phyloP scores from a whole-genome alignment of 257 asterid genomes.

The Jaltomata sinuosa region DNA sequence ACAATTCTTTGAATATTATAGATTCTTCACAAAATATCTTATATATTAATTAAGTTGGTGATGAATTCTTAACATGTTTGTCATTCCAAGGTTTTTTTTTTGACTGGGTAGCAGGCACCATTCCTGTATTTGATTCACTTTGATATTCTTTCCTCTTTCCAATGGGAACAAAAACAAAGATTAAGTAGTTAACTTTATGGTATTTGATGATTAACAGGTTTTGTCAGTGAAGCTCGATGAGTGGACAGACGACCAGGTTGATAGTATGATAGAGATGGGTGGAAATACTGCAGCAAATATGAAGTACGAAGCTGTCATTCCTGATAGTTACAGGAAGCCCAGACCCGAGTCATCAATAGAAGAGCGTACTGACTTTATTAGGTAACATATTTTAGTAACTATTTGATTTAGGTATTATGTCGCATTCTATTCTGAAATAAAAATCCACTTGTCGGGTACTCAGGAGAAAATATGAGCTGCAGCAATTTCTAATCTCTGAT shows the following conservation, averaged over 20 bases:
- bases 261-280: slow-evolving; percentile 57
- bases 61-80: background rate
- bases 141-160: background rate
- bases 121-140: background rate
- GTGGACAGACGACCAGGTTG: slow-evolving; percentile 91
- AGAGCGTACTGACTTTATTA: slow-evolving; percentile 82
- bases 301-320: slow-evolving; percentile 70
- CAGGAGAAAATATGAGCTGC: slow-evolving; percentile 86
- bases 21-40: too few species aligned
- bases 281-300: slow-evolving; percentile 62
- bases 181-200: background rate
- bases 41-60: too few species aligned
- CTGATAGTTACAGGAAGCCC: slow-evolving; percentile 48
- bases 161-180: background rate
- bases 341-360: slow-evolving; percentile 60
- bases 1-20: too few species aligned
- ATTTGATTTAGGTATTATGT: background rate
- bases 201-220: slow-evolving; percentile 31
- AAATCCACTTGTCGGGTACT: background rate
- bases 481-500: slow-evolving; percentile 46
- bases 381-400: slow-evolving; percentile 25
- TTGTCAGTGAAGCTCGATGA: slow-evolving; percentile 80
- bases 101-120: background rate
- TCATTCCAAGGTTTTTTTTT: background rate
- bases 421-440: slow-evolving; percentile 7